These are phyloP conservation scores for Nicotiana sylvestris DNA, from an alignment of 257 asterid genomes.

Conservation along the genomic window DNA sequence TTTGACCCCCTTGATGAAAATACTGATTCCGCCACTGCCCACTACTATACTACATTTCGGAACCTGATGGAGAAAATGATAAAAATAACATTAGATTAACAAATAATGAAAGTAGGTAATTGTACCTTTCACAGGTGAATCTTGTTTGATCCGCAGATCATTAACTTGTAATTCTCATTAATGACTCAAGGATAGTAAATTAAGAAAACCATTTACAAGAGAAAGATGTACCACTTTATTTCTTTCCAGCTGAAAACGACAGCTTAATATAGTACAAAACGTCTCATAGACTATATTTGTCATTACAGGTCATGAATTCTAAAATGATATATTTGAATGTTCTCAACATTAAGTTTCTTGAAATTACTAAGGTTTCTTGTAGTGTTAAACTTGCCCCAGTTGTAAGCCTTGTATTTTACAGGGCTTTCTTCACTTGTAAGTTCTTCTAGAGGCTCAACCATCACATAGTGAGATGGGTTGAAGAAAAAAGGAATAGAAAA, in stretches of 20 bases:
- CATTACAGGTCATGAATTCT: conserved; percentile 19
- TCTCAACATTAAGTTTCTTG: conserved; percentile 56
- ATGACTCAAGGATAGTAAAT: background rate
- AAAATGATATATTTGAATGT: conserved; percentile 60
- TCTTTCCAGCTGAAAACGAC: background rate
- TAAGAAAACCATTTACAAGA: background rate
- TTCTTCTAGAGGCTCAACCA: conserved; percentile 58
- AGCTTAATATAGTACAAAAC: background rate
- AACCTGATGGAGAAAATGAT: background rate
- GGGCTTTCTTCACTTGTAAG: conserved; percentile 33
- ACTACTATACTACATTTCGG: background rate
- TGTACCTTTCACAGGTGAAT: background rate
- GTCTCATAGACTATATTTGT: background rate
- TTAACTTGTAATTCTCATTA: background rate
- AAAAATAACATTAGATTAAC: background rate
- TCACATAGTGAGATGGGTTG: conserved; percentile 45
- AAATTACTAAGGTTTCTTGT: conserved; percentile 50
- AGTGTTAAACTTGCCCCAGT: conserved; percentile 56
- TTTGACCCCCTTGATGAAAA: no score
- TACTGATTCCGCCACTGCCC: no score
- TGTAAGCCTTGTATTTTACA: conserved; percentile 47
- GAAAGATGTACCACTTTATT: background rate
- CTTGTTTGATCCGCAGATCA: background rate
- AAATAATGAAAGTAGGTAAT: background rate
- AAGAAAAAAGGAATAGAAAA: conserved; percentile 60